A percentile compares a stretch with the other conserved stretches of the same genome.
phyloP scores from a whole-genome alignment of 2,329 filamentous ascomycete genomes.

The Trichoderma gracile region DNA sequence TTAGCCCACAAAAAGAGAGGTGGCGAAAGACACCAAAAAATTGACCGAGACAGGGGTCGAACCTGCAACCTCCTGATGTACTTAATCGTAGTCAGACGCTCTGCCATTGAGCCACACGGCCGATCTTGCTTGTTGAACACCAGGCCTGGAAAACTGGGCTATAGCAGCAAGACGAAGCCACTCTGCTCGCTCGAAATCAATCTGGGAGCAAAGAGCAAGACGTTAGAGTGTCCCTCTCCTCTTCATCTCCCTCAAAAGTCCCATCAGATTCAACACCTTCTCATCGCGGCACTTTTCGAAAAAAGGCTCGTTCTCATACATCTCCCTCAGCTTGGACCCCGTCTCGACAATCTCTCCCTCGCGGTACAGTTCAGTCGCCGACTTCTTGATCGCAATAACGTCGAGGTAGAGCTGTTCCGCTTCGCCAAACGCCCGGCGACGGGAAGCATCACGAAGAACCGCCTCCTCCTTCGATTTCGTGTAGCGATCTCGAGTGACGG shows the following conservation, averaged over 20 bases:
- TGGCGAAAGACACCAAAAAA: conserved; percentile 4
- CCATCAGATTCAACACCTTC: conserved; percentile 28
- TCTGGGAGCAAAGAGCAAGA: too few species aligned
- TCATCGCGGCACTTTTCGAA: conserved; percentile 30
- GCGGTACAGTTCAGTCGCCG: conserved; percentile 31
- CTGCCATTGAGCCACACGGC: conserved; percentile 26
- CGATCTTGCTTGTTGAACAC: conserved; percentile 7
- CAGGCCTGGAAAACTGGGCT: background rate
- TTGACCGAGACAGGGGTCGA: conserved; percentile 26
- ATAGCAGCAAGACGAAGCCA: background rate
- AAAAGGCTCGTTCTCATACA: conserved; percentile 35
- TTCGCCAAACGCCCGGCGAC: conserved; percentile 28
- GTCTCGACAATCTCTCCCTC: conserved; percentile 31
- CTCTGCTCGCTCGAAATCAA: too few species aligned
- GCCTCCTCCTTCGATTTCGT: conserved; percentile 21
- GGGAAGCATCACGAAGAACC: conserved; percentile 25
- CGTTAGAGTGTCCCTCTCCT: conserved; percentile 26
- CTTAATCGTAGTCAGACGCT: conserved; percentile 25
- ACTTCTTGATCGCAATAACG: conserved; percentile 30
- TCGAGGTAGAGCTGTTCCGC: conserved; percentile 35
- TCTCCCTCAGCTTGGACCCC: conserved; percentile 33
- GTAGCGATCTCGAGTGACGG: conserved; percentile 8
- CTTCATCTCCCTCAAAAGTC: conserved; percentile 26
- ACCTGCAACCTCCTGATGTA: conserved; percentile 26
- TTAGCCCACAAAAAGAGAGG: background rate